A percentile compares a stretch with the other conserved stretches of the same genome.
phyloP scores from a whole-genome alignment of 1,139 yeast genomes.

The Pichia sp. region DNA sequence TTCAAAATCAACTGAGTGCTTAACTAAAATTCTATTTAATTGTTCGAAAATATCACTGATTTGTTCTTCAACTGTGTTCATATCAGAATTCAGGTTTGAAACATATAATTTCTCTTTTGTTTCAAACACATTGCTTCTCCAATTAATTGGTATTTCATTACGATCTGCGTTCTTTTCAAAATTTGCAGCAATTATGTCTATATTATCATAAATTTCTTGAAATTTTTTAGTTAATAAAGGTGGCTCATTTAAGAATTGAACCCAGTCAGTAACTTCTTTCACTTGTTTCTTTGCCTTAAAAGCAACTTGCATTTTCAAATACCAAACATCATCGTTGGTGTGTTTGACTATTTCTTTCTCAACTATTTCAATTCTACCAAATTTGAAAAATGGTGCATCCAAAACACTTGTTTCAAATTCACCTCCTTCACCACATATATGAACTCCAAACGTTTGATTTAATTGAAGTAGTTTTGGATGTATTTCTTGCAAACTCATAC shows the following conservation, averaged over 20 bases:
- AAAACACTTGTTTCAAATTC: slow-evolving; percentile 90
- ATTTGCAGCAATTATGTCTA: neutral
- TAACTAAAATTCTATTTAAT: slow-evolving; percentile 32
- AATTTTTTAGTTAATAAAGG: slow-evolving; percentile 47
- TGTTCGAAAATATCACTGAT: slow-evolving; percentile 41
- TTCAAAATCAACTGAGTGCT: slow-evolving; percentile 31
- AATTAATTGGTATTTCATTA: neutral
- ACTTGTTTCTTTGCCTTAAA: slow-evolving; percentile 32
- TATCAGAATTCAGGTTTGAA: slow-evolving; percentile 41
- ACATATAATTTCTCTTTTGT: slow-evolving; percentile 37
- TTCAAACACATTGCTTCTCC: slow-evolving; percentile 16
- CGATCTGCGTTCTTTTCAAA: neutral
- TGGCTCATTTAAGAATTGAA: slow-evolving; percentile 34
- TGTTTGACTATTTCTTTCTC: slow-evolving; percentile 40
- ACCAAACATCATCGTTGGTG: slow-evolving; percentile 58
- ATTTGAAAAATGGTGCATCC: slow-evolving; percentile 75
- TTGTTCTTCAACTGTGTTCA: slow-evolving; percentile 38
- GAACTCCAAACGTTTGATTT: slow-evolving; percentile 68
- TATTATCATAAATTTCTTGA: slow-evolving; percentile 21
- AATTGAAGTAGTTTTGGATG: slow-evolving; percentile 53
- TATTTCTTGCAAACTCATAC: slow-evolving; percentile 55
- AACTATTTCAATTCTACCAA: slow-evolving; percentile 43
- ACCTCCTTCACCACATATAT: slow-evolving; percentile 97
- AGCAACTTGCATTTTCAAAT: slow-evolving; percentile 44
- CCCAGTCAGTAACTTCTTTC: slow-evolving; percentile 23